Base-by-base conservation (phyloP, 2,329 filamentous ascomycete genomes). In the Aspergillus sp. region DNA sequence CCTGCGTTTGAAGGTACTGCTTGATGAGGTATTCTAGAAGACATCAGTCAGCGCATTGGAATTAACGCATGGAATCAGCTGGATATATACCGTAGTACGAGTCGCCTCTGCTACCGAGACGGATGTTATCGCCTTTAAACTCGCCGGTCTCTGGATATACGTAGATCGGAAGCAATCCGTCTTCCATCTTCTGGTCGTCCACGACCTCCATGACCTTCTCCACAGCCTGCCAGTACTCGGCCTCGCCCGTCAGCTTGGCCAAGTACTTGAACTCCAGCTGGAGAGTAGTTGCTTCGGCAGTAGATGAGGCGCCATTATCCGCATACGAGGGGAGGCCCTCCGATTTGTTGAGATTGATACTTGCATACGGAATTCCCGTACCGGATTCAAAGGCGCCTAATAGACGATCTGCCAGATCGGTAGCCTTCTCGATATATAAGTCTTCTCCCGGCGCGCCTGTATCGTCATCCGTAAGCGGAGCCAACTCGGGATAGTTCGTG, bases 201-300 rank as follows among this genome's bases (percentile, higher is more conserved):
- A 98, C 87, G 6, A 96, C 85, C 73, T 96, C 79, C 85, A 99
- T 98, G 1, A 96, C 91, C 68, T 90, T 91, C 76, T 99, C 95
- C 2, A 88, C 92, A 70, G 88, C 89, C 67, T 95, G 88, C 95
- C 95, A 99, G 77, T 95, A 99, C 63, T 91, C 84, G 54, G 89
- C 87, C 78, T 99, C 95, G 38, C 95, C 95, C 0, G 93, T 99
- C 60, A 99, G 82, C 76, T 96, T 97, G 52, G 95, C 90, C 15
- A 99, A 83, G 72, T 99, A 99, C 76, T 98, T 98, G 82, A 98
- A 92, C 76, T 99, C 95, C 10, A 99, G 86, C 79, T 99, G 95
- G 49, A 99, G 76, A 8, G 90, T 95, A 2, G 94, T 92, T 0
- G 94, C 90, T 80, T 99, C 95, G 2, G 95, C 93, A 0, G 94